These are phyloP conservation scores for Pyrus bretschneideri DNA, from an alignment of 306 rosid species.

Conservation along the genomic window DNA sequence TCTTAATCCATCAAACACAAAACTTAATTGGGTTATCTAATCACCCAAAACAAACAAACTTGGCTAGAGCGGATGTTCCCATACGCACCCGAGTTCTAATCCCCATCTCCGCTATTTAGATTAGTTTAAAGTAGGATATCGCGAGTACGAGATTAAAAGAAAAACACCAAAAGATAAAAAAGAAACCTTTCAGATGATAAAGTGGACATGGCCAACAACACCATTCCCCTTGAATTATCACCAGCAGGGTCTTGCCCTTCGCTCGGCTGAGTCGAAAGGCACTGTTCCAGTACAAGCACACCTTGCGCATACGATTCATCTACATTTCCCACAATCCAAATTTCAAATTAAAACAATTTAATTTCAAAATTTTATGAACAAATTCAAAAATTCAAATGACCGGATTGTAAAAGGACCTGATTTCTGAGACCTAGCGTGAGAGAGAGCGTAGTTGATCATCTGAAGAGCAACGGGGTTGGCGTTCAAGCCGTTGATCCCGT, in stretches of 20 bases:
- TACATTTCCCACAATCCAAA: constrained; percentile 11
- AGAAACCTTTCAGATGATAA: constrained; percentile 68
- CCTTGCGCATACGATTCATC: constrained; percentile 75
- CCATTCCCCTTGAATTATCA: constrained; percentile 60
- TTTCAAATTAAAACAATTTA: neutral
- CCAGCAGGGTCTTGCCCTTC: constrained; percentile 39
- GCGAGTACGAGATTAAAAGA: too few relatives aligned
- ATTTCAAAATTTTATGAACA: neutral
- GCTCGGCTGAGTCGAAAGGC: constrained; percentile 49
- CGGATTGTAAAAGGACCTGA: constrained; percentile 42
- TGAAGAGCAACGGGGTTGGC: constrained; percentile 51
- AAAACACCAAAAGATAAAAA: neutral
- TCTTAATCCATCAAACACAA: neutral
- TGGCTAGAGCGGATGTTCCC: too few relatives aligned
- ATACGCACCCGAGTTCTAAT: too few relatives aligned
- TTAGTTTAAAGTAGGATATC: too few relatives aligned
- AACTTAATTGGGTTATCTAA: neutral
- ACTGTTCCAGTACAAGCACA: constrained; percentile 59
- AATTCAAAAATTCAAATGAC: neutral
- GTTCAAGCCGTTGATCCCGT: constrained; percentile 32
- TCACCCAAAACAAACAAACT: neutral
- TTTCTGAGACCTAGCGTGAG: constrained; percentile 63
- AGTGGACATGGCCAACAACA: constrained; percentile 68
- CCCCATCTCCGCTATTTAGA: too few relatives aligned
- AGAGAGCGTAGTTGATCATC: constrained; percentile 73